Percentiles rank a stretch among this genome's conserved stretches.
phyloP scores from a whole-genome alignment of 345 rosid species.

The Corymbia maculata region DNA sequence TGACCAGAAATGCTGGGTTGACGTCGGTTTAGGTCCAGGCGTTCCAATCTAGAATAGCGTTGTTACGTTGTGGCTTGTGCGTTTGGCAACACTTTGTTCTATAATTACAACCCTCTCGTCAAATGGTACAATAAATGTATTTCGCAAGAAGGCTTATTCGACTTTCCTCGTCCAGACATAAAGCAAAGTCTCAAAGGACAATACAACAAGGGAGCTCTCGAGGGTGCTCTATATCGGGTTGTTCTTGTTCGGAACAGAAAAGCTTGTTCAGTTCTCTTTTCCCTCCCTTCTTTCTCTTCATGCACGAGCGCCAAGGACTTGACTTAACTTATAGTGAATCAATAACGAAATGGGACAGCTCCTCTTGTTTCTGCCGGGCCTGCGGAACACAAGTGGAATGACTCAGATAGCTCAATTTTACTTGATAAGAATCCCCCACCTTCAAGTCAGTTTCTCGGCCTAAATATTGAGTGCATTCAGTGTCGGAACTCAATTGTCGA shows the following conservation, averaged over 20 bases:
- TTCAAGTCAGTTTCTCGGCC: background rate
- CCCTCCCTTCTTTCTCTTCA: background rate
- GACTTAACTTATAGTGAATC: background rate
- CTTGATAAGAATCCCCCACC: background rate
- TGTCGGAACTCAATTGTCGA: background rate
- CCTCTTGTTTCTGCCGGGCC: background rate
- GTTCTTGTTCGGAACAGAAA: background rate
- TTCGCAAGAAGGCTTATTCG: background rate
- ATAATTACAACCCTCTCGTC: background rate
- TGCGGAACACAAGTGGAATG: background rate
- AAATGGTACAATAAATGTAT: background rate
- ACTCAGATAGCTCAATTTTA: background rate
- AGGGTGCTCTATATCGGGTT: background rate
- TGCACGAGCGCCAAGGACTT: background rate
- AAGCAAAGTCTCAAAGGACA: background rate
- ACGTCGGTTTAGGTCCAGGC: background rate
- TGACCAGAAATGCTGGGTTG: background rate
- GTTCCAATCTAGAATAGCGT: background rate
- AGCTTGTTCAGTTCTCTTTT: background rate
- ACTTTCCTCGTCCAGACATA: background rate
- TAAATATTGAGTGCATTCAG: background rate
- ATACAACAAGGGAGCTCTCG: background rate
- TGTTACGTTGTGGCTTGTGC: background rate
- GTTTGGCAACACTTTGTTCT: background rate
- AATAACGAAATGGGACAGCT: background rate